Evolutionary conservation across 2,329 filamentous ascomycete species (phyloP).

Genomic region (Xylariaceae sp.): DNA sequence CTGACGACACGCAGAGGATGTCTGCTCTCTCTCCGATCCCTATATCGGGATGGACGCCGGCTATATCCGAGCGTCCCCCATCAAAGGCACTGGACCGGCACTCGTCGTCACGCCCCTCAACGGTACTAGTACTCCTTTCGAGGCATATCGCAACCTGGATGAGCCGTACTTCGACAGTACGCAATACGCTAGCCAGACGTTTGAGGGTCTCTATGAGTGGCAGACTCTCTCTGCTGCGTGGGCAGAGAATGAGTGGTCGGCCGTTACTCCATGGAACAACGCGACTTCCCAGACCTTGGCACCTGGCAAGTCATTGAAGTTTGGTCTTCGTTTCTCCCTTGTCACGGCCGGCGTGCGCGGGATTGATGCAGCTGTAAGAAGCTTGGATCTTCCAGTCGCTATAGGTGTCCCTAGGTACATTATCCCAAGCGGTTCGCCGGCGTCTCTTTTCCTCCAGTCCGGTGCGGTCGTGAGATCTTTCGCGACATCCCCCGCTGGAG

Average conservation of each 20-base stretch:
- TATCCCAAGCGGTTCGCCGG: conserved; percentile 44
- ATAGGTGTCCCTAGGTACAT: conserved; percentile 54
- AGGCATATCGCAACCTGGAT: conserved; percentile 51
- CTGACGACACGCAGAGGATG: conserved; percentile 23
- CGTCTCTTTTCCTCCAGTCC: conserved; percentile 43
- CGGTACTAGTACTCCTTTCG: conserved; percentile 43
- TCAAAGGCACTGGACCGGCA: conserved; percentile 49
- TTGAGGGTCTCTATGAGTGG: conserved; percentile 60
- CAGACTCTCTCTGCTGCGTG: conserved; percentile 51
- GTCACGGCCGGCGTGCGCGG: conserved; percentile 40
- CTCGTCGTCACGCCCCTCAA: conserved; percentile 52
- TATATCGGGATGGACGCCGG: conserved; percentile 59
- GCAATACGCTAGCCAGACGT: conserved; percentile 50
- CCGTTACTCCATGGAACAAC: conserved; percentile 49
- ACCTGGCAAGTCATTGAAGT: conserved; percentile 41
- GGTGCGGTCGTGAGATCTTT: conserved; percentile 38
- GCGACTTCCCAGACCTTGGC: conserved; percentile 44
- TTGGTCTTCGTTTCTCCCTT: conserved; percentile 50
- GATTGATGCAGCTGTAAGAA: conserved; percentile 44
- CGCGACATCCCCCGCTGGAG: conserved; percentile 34
- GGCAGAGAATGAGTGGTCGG: conserved; percentile 53
- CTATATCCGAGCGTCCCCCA: conserved; percentile 49
- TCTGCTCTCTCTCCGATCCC: conserved; percentile 55
- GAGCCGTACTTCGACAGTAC: conserved; percentile 41
- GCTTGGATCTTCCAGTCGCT: conserved; percentile 44